Evolutionary conservation across 176 grass and related monocot species (phyloP).

Genomic region (Thalia dealbata): DNA sequence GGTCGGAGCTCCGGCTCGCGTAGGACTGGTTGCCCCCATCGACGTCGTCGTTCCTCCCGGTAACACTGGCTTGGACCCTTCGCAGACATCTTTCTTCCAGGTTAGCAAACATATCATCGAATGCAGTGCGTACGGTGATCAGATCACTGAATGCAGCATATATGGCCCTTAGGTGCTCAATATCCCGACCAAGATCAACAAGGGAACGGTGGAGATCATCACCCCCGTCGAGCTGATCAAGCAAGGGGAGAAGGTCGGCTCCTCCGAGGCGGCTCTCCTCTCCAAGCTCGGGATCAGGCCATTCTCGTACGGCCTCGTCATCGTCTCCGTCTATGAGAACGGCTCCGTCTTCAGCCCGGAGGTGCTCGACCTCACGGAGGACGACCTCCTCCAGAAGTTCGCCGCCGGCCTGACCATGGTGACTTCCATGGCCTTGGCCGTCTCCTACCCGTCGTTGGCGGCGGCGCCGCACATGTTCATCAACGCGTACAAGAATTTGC

Average conservation of each 20-base stretch:
- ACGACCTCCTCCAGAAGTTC: conserved; percentile 12
- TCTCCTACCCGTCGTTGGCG: conserved; percentile 1
- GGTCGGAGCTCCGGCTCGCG: conserved; percentile 15
- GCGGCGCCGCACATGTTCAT: conserved; percentile 11
- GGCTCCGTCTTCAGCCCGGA: conserved; percentile 10
- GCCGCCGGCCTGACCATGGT: neutral
- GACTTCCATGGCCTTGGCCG: conserved; percentile 4
- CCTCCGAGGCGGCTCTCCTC: conserved; percentile 13
- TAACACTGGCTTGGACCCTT: conserved; percentile 13
- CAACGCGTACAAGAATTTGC: conserved; percentile 10
- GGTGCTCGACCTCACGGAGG: conserved; percentile 4
- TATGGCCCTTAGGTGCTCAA: conserved; percentile 8
- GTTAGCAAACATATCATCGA: neutral
- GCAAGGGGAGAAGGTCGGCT: conserved; percentile 9
- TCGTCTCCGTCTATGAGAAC: conserved; percentile 5
- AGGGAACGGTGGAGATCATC: conserved; percentile 14
- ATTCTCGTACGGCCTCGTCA: conserved; percentile 1
- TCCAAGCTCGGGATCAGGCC: conserved; percentile 11
- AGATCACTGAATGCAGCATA: no score
- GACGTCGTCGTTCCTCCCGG: conserved; percentile 14
- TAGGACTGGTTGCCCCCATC: conserved; percentile 9
- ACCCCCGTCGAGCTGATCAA: conserved; percentile 15
- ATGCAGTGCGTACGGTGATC: no score
- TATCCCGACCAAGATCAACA: conserved; percentile 19
- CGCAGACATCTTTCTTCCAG: conserved; percentile 19